phyloP scores from a whole-genome alignment of 2,329 filamentous ascomycete species.

The Alternaria atra region DNA sequence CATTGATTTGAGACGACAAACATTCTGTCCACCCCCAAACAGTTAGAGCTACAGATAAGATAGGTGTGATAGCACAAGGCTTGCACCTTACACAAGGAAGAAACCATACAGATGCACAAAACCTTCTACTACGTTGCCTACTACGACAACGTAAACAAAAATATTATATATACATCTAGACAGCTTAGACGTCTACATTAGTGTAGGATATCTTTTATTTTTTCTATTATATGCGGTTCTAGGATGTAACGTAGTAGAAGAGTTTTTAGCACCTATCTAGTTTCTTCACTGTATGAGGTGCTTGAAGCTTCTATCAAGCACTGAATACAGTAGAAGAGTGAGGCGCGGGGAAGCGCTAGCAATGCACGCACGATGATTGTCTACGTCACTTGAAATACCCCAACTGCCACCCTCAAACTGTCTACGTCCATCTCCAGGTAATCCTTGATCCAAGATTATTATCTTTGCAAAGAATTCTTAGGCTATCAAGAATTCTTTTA shows the following conservation, averaged over 20 bases:
- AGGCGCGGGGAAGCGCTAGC: constrained; percentile 4
- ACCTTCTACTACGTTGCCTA: too few species aligned
- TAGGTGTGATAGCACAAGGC: not conserved
- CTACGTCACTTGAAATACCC: constrained; percentile 9
- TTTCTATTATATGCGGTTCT: too few species aligned
- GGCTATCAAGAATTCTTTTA: not conserved
- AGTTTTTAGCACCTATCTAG: too few species aligned
- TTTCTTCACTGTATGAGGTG: too few species aligned
- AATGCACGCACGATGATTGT: not conserved
- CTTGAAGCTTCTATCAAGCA: constrained; percentile 1
- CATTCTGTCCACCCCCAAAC: not conserved
- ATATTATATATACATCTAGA: too few species aligned
- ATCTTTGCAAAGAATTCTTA: too few species aligned
- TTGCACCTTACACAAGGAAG: too few species aligned
- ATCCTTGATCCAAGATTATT: not conserved
- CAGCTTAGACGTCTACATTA: too few species aligned
- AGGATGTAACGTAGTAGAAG: too few species aligned
- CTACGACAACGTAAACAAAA: too few species aligned
- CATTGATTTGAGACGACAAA: not conserved
- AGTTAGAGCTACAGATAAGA: not conserved
- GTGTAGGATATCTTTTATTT: too few species aligned
- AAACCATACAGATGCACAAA: too few species aligned
- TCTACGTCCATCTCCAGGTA: not conserved
- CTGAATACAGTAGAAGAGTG: constrained; percentile 1
- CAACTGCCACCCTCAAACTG: not conserved